phyloP scores from a whole-genome alignment of 2,329 filamentous ascomycete genomes.

The Alternaria sp. region DNA sequence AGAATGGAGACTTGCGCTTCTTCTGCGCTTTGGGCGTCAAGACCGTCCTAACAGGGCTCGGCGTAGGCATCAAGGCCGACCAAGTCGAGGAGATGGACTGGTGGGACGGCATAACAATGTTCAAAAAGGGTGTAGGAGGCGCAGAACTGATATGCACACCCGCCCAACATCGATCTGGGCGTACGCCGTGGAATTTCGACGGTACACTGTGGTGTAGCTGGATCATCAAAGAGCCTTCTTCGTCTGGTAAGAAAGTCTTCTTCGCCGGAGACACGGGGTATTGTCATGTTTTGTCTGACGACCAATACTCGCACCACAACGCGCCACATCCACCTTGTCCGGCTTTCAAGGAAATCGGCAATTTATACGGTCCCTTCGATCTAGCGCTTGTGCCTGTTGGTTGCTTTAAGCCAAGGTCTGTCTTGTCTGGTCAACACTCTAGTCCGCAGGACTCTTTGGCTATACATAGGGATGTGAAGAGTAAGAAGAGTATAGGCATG shows the following conservation, averaged over 20 bases:
- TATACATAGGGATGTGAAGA: conserved; percentile 58
- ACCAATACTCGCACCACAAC: conserved; percentile 40
- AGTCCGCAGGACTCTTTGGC: conserved; percentile 58
- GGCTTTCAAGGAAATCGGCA: conserved; percentile 58
- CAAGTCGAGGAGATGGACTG: conserved; percentile 60
- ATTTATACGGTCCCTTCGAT: conserved; percentile 58
- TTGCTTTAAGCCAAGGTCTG: conserved; percentile 55
- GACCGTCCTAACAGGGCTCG: conserved; percentile 48
- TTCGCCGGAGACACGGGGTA: conserved; percentile 63
- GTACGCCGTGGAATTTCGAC: conserved; percentile 52
- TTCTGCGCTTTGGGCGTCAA: conserved; percentile 55
- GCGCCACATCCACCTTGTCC: conserved; percentile 55
- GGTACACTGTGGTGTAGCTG: conserved; percentile 60
- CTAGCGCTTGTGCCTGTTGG: conserved; percentile 60
- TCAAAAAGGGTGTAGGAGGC: conserved; percentile 45
- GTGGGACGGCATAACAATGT: conserved; percentile 56
- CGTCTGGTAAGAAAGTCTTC: conserved; percentile 50
- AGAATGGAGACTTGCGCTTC: conserved; percentile 52
- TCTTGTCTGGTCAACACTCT: conserved; percentile 58
- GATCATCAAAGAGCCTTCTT: conserved; percentile 47
- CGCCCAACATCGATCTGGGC: conserved; percentile 58
- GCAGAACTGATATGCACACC: conserved; percentile 57
- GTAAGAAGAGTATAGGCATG: conserved; percentile 60
- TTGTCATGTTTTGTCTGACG: conserved; percentile 45
- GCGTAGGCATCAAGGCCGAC: conserved; percentile 47